These are phyloP conservation scores for Dactylonectria estremocensis DNA, from an alignment of 2,329 filamentous ascomycete species.

Conservation along the genomic window DNA sequence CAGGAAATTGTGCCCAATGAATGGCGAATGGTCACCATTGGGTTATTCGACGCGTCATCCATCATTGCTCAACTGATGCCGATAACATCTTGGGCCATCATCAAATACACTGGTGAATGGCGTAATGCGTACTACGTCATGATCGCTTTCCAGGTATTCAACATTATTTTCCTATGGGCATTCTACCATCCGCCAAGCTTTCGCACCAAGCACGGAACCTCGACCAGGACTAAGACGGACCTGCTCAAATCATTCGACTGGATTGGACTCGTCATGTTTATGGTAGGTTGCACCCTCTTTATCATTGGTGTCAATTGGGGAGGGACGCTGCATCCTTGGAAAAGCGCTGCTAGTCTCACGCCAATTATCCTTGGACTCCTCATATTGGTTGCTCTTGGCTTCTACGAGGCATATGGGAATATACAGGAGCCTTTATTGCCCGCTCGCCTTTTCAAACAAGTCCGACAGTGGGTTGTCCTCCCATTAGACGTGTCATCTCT, in stretches of 20 bases:
- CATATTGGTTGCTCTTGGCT: conserved; percentile 5
- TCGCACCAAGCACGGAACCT: conserved; percentile 13
- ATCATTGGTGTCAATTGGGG: conserved; percentile 28
- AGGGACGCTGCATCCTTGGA: conserved; percentile 24
- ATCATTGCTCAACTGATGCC: conserved; percentile 33
- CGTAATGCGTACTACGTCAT: conserved; percentile 31
- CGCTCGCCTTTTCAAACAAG: conserved; percentile 24
- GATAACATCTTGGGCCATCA: conserved; percentile 23
- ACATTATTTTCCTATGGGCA: conserved; percentile 14
- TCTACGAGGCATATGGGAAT: conserved; percentile 22
- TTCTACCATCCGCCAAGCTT: conserved; percentile 26
- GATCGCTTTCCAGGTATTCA: conserved; percentile 25
- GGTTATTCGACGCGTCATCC: conserved; percentile 35
- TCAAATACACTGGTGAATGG: conserved; percentile 30
- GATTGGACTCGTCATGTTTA: conserved; percentile 21
- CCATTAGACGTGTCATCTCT: fast-evolving
- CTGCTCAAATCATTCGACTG: conserved; percentile 26
- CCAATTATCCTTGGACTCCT: conserved; percentile 21
- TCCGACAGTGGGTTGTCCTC: conserved; percentile 17
- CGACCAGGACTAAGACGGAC: conserved; percentile 9
- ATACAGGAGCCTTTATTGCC: conserved; percentile 23
- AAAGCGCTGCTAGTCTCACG: conserved; percentile 8
- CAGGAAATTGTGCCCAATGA: conserved; percentile 57
- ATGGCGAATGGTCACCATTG: conserved; percentile 56
- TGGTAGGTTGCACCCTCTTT: conserved; percentile 24